phyloP scores from a whole-genome alignment of 148 eudicot species.

The Selenicereus undatus region DNA sequence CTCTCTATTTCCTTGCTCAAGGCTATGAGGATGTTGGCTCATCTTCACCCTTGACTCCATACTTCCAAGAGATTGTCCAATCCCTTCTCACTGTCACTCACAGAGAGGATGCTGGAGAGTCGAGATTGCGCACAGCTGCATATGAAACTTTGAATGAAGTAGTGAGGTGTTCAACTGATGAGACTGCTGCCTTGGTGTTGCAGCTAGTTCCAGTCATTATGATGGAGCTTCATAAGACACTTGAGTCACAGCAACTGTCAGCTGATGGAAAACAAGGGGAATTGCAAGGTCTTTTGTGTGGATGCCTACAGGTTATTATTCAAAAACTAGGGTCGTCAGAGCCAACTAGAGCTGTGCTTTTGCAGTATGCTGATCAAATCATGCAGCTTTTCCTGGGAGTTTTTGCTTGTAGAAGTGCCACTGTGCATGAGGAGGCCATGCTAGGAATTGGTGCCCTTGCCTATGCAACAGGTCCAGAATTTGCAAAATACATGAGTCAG shows the following conservation, averaged over 20 bases:
- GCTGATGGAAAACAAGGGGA: constrained; percentile 82
- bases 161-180: constrained; percentile 91
- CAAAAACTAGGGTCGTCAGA: constrained; percentile 86
- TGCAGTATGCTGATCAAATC: constrained; percentile 82
- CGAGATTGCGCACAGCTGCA: constrained; percentile 79
- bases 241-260: constrained; percentile 72
- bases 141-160: constrained; percentile 93
- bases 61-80: constrained; percentile 78
- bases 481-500: constrained; percentile 71
- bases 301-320: constrained; percentile 88
- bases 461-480: constrained; percentile 70
- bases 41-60: constrained; percentile 74
- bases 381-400: constrained; percentile 80
- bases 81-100: constrained; percentile 78
- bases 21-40: constrained; percentile 77
- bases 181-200: constrained; percentile 74
- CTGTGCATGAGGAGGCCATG: constrained; percentile 96
- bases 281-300: constrained; percentile 92
- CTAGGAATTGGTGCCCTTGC: constrained; percentile 93
- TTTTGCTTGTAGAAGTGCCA: constrained; percentile 80
- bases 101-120: constrained; percentile 89
- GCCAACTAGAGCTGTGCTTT: constrained; percentile 50
- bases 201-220: constrained; percentile 79
- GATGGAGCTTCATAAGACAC: constrained; percentile 87
- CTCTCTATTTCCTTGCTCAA: constrained; percentile 91